A percentile compares a stretch with the other conserved stretches of the same genome.
phyloP scores from a whole-genome alignment of 1,284 basidiomycete species.

The Fomitopsis schrenkii region DNA sequence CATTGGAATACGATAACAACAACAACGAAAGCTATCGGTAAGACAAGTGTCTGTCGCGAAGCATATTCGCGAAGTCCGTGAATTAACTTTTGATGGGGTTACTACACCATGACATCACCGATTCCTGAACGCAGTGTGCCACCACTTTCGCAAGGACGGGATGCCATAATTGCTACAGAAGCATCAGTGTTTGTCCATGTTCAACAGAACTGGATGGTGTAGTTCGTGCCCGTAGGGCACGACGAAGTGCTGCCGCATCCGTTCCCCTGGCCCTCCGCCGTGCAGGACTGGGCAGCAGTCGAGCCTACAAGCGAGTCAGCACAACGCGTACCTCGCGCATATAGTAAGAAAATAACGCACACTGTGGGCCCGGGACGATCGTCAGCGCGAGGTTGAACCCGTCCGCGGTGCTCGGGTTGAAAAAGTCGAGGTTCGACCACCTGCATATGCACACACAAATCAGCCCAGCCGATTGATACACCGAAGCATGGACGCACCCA shows the following conservation, averaged over 20 bases:
- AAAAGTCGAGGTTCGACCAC: neutral
- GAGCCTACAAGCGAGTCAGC: neutral
- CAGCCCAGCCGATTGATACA: neutral
- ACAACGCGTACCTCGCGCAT: neutral
- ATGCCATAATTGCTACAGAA: no score
- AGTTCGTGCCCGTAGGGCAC: neutral
- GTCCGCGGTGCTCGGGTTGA: neutral
- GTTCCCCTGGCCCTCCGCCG: neutral
- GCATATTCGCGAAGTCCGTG: no score
- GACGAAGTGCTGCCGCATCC: neutral
- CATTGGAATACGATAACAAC: no score
- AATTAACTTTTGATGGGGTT: no score
- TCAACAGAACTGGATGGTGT: neutral
- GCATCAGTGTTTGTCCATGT: neutral
- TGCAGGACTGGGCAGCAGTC: neutral
- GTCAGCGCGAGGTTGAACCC: neutral
- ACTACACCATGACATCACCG: no score
- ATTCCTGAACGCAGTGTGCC: no score
- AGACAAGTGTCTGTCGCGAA: no score
- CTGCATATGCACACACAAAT: neutral
- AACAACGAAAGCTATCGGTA: no score
- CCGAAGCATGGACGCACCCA: neutral
- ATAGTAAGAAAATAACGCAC: neutral
- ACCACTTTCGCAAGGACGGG: no score
- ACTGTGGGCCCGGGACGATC: neutral